Evolutionary conservation across 305 asterid species (phyloP).

Genomic region (Plantago coronopus): DNA sequence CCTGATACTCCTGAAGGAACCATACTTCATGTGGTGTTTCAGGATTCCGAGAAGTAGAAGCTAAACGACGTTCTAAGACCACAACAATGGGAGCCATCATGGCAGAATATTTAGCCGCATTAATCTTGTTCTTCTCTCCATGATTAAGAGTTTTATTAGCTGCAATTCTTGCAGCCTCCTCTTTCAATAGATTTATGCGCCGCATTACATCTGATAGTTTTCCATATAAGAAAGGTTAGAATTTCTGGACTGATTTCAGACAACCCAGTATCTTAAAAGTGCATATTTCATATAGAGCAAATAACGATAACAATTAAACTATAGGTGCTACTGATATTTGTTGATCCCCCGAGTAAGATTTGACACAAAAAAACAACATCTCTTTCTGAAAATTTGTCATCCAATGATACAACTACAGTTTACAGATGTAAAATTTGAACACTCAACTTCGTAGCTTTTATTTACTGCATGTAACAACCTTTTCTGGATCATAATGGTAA

Average conservation of each 20-base stretch:
- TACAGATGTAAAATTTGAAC: no score
- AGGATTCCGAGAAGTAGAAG: slow-evolving; percentile 88
- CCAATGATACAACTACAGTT: no score
- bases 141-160: slow-evolving; percentile 75
- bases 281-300: no score
- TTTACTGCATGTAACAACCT: no score
- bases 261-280: no score
- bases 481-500: no score
- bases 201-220: slow-evolving; percentile 75
- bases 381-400: no score
- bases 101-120: slow-evolving; percentile 96
- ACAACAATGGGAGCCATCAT: slow-evolving; percentile 99
- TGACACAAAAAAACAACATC: no score
- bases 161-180: slow-evolving; percentile 91
- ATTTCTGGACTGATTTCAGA: neutral
- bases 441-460: no score
- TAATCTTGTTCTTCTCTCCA: slow-evolving; percentile 87
- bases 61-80: slow-evolving; percentile 92
- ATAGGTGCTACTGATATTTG: no score
- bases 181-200: slow-evolving; percentile 92
- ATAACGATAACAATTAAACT: no score
- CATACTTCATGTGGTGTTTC: slow-evolving; percentile 97
- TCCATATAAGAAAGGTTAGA: slow-evolving; percentile 29
- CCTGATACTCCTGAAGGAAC: slow-evolving; percentile 79
- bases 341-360: no score